Evolutionary conservation across 345 rosid genomes (phyloP), one percentile per base, ranked within the genome.

Genomic region (Litchi chinensis): DNA sequence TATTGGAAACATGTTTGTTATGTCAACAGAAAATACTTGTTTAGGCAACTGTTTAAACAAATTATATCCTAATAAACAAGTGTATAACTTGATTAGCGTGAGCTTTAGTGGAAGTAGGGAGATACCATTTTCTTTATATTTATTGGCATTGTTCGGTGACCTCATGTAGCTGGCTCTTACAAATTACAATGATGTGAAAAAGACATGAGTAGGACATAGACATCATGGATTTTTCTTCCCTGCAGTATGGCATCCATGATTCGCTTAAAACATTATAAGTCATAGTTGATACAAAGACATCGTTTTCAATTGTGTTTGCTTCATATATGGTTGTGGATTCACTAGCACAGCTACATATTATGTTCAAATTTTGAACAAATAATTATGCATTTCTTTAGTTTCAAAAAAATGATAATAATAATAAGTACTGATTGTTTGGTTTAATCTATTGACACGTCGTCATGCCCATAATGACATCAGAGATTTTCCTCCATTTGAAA

Each of bases 191-290:
- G 59, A 37, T 26, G 11, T 62, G 81, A 74, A 77, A 77, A 39
- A 44, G 80, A 73, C 70, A 64, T 13, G 40, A 69, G 41, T 63
- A 6, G 70, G 66, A 39, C 16, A 50, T 24, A 13, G 43, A 60
- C 63, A 40, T 22, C 41, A 28, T 48, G 60, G 67, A 21, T 78
- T 74, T 60, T 65, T 72, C 48, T 8, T 78, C 73, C 43, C 63
- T 65, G 8, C 70, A 74, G 78, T 13, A 56, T 71, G 86, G 81
- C 18, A 21, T 56, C 73, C 80, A 81, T 81, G 80, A 74, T 72
- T 77, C 22, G 65, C 75, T 66, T 39, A 13, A 71, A 50, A 82
- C 63, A 79, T 77, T 7, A 32, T 65, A 46, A 68, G 71, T 39
- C 10, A 68, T 22, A 70, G 73, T 76, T 43, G 70, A 78, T 66